Evolutionary conservation across 2,329 filamentous ascomycete species (phyloP).

Genomic region (Beauveria scarabaeidicola): DNA sequence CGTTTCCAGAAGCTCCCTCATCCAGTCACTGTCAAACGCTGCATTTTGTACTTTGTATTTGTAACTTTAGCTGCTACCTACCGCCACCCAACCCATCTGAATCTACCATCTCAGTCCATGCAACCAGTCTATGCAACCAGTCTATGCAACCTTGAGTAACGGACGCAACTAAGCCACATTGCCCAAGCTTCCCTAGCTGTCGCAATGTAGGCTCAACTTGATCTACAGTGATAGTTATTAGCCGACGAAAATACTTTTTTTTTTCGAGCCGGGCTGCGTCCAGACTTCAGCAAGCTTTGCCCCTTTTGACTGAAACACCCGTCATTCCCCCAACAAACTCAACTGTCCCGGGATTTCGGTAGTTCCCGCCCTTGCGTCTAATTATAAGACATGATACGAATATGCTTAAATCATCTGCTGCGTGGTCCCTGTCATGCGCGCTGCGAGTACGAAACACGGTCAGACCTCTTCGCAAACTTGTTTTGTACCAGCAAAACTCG

Average conservation of each 20-base stretch:
- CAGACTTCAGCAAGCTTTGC: neutral
- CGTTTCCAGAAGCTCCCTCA: neutral
- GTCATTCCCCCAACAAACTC: conserved; percentile 1
- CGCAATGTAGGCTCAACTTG: too few species aligned
- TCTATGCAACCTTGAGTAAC: neutral
- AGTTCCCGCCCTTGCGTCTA: neutral
- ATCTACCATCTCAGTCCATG: neutral
- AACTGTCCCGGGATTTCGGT: neutral
- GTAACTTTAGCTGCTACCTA: neutral
- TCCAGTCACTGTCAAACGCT: neutral
- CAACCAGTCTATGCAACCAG: neutral
- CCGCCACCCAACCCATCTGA: neutral
- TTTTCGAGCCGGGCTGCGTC: neutral
- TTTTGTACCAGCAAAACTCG: neutral
- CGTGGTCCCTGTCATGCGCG: neutral
- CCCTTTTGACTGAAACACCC: conserved; percentile 4
- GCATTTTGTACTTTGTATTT: neutral
- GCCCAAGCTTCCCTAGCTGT: neutral
- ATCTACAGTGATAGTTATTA: neutral
- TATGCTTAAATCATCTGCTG: conserved; percentile 7
- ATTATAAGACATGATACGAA: conserved; percentile 3
- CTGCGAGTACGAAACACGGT: conserved; percentile 1
- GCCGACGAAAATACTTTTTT: too few species aligned
- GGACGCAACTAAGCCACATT: neutral
- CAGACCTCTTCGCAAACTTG: neutral